Base-by-base conservation (phyloP, 371 early-diverging fungal genomes). In the Mortierella sp. region DNA sequence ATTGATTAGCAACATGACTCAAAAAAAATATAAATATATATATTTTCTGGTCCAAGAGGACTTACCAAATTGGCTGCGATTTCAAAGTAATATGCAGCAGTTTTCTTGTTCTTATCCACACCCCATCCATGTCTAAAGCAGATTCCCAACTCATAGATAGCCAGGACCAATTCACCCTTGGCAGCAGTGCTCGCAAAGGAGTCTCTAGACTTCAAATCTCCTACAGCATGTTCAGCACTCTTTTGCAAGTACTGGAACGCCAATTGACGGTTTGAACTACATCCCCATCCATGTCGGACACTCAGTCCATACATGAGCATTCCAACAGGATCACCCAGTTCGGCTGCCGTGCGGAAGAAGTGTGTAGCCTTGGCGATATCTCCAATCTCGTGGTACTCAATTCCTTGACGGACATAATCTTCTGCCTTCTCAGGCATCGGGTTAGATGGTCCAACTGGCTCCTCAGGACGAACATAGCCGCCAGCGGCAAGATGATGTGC, bases 121-220 rank as follows among this genome's bases (percentile, higher is more conserved):
- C 97, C 97, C 97, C 97, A 97, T 12, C 97, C 97, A 83, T 96
- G 95, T 37, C 92, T 88, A 84, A 94, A 97, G 72, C 91, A 92
- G 77, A 94, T 87, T 10, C 94, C 96, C 4, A 97, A 87, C 84
- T 96, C 97, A 81, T 94, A 94, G 59, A 97, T 92, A 4, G 96
- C 96, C 72, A 96, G 84, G 2, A 92, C 90, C 62, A 95, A 63
- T 67, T 89, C 90, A 20, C 87, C 85, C 60, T 84, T 84, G 18
- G 88, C 88, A 0, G 83, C 83, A 68, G 72, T 84, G 77, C 72
- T 71, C 2, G 83, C 75, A 39, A 77, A 81, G 24, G 83, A 81
- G 54, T 81, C 83, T 18, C 83, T 62, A 2, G 71, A 75, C 39
- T 89, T 87, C 43, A 91, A 75, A 66, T 92, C 90, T n/a, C 86